Conservation (phyloP, 805 yeast species). For the Saccharomycopsis schoenii region DNA sequence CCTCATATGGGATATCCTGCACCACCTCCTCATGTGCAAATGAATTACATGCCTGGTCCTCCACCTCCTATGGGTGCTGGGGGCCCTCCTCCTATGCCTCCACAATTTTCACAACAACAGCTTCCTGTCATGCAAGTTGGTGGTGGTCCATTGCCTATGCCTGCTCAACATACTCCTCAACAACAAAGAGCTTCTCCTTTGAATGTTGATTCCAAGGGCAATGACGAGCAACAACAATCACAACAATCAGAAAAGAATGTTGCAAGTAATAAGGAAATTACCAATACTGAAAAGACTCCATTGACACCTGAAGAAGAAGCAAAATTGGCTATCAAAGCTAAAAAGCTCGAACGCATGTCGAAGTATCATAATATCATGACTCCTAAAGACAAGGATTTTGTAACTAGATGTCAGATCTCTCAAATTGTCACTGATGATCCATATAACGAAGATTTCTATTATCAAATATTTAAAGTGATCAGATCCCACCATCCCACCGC, state of each 20-base stretch:
- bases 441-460: conserved; percentile 91
- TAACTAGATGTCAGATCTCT: conserved; percentile 86
- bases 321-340: conserved; percentile 55
- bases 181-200: conserved; percentile 8
- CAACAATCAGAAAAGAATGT: conserved; percentile 19
- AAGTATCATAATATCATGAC: conserved; percentile 91
- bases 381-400: conserved; percentile 92
- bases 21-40: conserved; percentile 1
- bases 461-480: conserved; percentile 78
- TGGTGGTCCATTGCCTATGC: background rate
- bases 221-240: conserved; percentile 19
- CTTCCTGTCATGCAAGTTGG: conserved; percentile 2
- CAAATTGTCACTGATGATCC: conserved; percentile 97
- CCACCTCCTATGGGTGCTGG: conserved; percentile 22
- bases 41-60: conserved; percentile 1
- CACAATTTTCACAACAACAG: background rate
- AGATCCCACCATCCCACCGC: conserved; percentile 26
- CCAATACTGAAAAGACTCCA: conserved; percentile 7
- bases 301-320: conserved; percentile 67
- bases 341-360: conserved; percentile 64
- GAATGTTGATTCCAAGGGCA: background rate
- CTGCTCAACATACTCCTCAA: conserved; percentile 21
- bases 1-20: background rate
- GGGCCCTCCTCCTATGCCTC: conserved; percentile 22
- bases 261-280: conserved; percentile 25